Evolutionary conservation across 169 alveolate species (phyloP).

Genomic region (Cyclospora cayetanensis): DNA sequence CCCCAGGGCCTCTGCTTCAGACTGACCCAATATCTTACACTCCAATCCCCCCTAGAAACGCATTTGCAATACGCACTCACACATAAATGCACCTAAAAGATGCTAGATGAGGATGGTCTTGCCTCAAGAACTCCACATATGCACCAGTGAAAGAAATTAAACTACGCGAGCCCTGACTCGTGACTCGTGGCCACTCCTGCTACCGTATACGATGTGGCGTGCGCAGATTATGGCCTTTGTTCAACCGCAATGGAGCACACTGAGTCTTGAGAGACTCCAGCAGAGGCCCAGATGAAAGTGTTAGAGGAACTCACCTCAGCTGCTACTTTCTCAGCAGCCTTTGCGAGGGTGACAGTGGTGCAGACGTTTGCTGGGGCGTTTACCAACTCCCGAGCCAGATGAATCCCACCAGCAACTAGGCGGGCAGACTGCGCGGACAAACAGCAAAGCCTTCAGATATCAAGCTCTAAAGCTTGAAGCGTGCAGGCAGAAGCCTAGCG

Average conservation of each 20-base stretch:
- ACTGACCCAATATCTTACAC: conserved; percentile 80
- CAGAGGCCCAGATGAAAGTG: no score
- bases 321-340: conserved; percentile 73
- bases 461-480: not conserved
- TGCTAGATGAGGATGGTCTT: no score
- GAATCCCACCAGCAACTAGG: conserved; percentile 49
- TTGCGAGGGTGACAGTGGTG: conserved; percentile 68
- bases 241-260: no score
- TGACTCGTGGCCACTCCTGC: no score
- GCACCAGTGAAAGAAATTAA: no score
- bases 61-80: not conserved
- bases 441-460: not conserved
- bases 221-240: no score
- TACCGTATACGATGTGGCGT: no score
- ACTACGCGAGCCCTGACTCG: no score
- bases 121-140: no score
- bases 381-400: conserved; percentile 70
- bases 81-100: no score
- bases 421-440: conserved; percentile 23
- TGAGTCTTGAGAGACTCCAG: no score
- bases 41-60: conserved; percentile 77
- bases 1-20: conserved; percentile 84
- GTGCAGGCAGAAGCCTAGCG: not conserved
- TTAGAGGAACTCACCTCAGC: conserved; percentile 67
- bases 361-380: conserved; percentile 74